Evolutionary conservation across 1,284 basidiomycete species (phyloP).

Genomic region (Cutaneotrichosporon sp.): DNA sequence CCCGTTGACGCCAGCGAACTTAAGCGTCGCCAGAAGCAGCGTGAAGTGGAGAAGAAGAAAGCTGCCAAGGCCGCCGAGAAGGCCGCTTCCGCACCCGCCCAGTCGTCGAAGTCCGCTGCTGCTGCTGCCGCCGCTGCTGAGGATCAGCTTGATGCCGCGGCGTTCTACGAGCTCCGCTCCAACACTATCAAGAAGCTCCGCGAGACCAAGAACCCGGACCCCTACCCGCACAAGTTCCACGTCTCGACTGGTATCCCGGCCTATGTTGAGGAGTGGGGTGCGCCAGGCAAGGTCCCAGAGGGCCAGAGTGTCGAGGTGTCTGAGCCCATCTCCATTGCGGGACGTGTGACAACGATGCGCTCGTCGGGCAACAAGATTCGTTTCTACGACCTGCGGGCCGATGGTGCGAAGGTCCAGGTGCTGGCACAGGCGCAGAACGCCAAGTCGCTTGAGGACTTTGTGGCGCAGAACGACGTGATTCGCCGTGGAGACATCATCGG

Average conservation of each 20-base stretch:
- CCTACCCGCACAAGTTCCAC: conserved; percentile 99
- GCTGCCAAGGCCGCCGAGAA: conserved; percentile 71
- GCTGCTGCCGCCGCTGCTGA: conserved; percentile 31
- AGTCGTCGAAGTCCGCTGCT: conserved; percentile 47
- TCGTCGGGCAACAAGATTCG: conserved; percentile 75
- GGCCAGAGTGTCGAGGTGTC: conserved; percentile 28
- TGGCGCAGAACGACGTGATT: conserved; percentile 75
- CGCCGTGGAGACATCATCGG: conserved; percentile 95
- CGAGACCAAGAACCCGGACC: conserved; percentile 78
- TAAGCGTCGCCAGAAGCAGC: conserved; percentile 81
- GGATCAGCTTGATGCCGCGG: conserved; percentile 52
- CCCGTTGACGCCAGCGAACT: conserved; percentile 69
- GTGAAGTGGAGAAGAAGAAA: conserved; percentile 79
- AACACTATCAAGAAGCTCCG: conserved; percentile 82
- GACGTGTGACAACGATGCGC: conserved; percentile 87
- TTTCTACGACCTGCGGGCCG: conserved; percentile 93
- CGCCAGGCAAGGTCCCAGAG: conserved; percentile 61
- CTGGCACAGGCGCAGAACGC: conserved; percentile 88
- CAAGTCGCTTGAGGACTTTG: conserved; percentile 59
- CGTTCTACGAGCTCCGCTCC: conserved; percentile 93
- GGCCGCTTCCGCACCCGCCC: conserved; percentile 37
- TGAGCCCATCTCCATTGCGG: conserved; percentile 62
- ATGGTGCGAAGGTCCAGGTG: conserved; percentile 91
- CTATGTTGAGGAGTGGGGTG: conserved; percentile 73
- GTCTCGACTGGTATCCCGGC: conserved; percentile 71